Percentiles rank a stretch among this genome's conserved stretches.
phyloP scores from a whole-genome alignment of 495 filamentous ascomycete genomes.

The Aspergillus diversus region DNA sequence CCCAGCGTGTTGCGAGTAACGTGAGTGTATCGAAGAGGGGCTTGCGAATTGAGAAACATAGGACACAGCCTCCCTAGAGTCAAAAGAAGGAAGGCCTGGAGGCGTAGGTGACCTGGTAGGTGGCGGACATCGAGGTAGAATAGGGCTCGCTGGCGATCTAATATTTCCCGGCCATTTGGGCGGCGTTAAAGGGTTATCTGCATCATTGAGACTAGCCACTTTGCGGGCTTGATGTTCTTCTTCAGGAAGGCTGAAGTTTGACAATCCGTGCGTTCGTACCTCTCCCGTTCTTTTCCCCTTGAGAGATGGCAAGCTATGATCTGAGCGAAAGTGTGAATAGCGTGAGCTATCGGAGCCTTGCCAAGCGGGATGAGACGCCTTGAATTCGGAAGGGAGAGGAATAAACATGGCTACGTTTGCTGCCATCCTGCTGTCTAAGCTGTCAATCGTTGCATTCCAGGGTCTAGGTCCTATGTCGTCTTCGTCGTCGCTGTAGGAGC shows the following conservation, averaged over 20 bases:
- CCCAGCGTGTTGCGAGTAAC: conserved; percentile 9
- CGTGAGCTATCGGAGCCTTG: conserved; percentile 7
- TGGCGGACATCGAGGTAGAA: conserved; percentile 42
- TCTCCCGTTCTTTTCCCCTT: conserved; percentile 15
- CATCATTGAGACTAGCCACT: conserved; percentile 29
- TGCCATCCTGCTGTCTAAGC: conserved; percentile 34
- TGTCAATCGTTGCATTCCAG: conserved; percentile 18
- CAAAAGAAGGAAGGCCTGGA: conserved; percentile 52
- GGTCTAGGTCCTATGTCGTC: conserved; percentile 20
- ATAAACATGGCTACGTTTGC: conserved; percentile 42
- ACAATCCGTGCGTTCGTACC: conserved; percentile 16
- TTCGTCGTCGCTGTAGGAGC: conserved; percentile 24
- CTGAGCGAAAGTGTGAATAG: conserved; percentile 23
- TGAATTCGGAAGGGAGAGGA: conserved; percentile 17
- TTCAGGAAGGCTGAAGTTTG: conserved; percentile 22
- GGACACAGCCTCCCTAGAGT: conserved; percentile 44
- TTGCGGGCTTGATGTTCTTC: conserved; percentile 23
- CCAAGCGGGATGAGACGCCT: conserved; percentile 6
- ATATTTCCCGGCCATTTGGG: conserved; percentile 33
- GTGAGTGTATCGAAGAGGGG: conserved; percentile 4
- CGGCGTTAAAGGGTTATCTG: conserved; percentile 12
- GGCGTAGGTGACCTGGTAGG: conserved; percentile 49
- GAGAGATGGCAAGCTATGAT: conserved; percentile 20
- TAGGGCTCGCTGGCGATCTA: conserved; percentile 32
- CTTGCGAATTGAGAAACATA: conserved; percentile 35